These are phyloP conservation scores for Morella rubra DNA, from an alignment of 306 rosid genomes.

Conservation along the genomic window DNA sequence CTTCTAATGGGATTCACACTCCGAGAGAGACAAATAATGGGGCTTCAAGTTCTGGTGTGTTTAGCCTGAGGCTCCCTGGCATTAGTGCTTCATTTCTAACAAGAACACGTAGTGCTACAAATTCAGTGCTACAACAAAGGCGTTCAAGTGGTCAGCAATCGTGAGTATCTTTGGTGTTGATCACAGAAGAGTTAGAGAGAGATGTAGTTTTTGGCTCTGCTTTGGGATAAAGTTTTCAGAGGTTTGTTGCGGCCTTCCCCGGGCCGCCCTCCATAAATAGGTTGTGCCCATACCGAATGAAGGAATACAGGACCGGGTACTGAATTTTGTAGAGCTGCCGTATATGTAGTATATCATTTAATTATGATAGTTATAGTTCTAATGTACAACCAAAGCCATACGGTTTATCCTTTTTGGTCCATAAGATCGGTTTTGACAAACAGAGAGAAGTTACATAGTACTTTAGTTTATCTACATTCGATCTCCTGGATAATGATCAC, in stretches of 20 bases:
- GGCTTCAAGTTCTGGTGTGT: conserved; percentile 52
- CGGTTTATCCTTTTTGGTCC: no score
- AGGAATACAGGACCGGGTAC: conserved; percentile 41
- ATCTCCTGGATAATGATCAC: no score
- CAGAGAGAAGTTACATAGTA: no score
- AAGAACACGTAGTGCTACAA: conserved; percentile 74
- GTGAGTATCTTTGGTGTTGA: conserved; percentile 22
- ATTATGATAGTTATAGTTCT: conserved; percentile 4
- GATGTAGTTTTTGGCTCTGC: conserved; percentile 23
- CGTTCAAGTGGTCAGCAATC: conserved; percentile 41
- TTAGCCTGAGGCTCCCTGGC: conserved; percentile 46
- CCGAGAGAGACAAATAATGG: conserved; percentile 34
- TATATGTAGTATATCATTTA: conserved; percentile 21
- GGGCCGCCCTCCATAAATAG: conserved; percentile 27
- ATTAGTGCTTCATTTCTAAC: conserved; percentile 42
- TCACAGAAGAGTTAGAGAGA: conserved; percentile 8
- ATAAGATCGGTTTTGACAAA: no score
- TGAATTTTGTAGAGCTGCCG: conserved; percentile 63
- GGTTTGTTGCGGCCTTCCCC: conserved; percentile 13
- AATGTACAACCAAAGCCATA: no score
- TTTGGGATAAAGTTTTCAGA: conserved; percentile 17
- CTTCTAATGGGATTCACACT: conserved; percentile 21
- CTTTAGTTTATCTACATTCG: no score
- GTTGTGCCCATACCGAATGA: conserved; percentile 45
- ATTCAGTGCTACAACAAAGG: conserved; percentile 46